Conservation (phyloP, 306 rosid genomes). For the Erythrophleum fordii region DNA sequence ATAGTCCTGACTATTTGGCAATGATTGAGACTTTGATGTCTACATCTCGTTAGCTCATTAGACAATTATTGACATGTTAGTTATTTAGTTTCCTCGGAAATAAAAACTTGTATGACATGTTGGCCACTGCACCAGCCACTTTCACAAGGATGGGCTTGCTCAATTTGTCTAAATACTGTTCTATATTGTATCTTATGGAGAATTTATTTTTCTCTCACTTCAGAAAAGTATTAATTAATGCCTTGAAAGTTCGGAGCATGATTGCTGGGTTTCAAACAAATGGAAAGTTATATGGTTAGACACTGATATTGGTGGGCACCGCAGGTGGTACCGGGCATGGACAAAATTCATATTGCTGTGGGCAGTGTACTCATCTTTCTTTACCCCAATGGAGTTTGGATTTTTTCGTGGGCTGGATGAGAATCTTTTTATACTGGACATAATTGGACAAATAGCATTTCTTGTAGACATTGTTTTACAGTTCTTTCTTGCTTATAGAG, state of each 20-base stretch:
- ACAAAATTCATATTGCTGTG: slow-evolving; percentile 79
- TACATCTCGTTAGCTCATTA: neutral
- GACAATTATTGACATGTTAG: neutral
- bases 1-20: too few relatives aligned
- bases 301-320: slow-evolving; percentile 21
- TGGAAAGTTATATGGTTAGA: neutral
- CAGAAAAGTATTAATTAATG: neutral
- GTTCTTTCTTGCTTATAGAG: slow-evolving; percentile 83
- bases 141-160: neutral
- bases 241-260: neutral
- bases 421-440: slow-evolving; percentile 74
- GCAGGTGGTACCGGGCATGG: slow-evolving; percentile 89
- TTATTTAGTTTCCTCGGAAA: neutral
- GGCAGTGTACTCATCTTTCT: slow-evolving; percentile 98
- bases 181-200: neutral
- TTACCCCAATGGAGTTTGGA: slow-evolving; percentile 96
- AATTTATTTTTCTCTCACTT: neutral
- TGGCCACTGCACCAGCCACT: neutral
- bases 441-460: slow-evolving; percentile 82
- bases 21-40: neutral
- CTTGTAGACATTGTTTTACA: slow-evolving; percentile 76
- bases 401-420: slow-evolving; percentile 82
- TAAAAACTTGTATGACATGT: neutral
- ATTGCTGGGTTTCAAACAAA: neutral
- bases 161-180: neutral